These are phyloP conservation scores for Candida pseudoglaebosa DNA, from an alignment of 805 yeast genomes.

Conservation along the genomic window DNA sequence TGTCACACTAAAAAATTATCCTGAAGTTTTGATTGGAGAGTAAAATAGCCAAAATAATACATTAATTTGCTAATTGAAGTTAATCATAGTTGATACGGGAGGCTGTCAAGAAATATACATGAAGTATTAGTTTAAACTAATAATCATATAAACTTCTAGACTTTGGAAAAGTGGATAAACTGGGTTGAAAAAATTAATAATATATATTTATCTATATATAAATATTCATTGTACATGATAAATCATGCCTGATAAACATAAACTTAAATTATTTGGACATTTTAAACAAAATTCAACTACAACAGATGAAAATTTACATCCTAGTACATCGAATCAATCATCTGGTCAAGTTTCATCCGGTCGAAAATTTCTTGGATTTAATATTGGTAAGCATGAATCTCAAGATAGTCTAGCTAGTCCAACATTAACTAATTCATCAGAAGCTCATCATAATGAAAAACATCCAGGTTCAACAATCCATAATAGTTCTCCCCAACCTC, in stretches of 20 bases:
- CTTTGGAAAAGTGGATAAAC: no score
- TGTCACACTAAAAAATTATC: not conserved
- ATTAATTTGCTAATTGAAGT: no score
- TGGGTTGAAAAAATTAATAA: not conserved
- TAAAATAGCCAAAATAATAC: no score
- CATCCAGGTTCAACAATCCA: constrained; percentile 6
- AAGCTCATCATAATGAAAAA: constrained; percentile 17
- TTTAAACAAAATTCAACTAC: constrained; percentile 26
- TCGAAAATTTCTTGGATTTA: constrained; percentile 37
- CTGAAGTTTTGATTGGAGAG: not conserved
- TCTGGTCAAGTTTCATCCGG: constrained; percentile 5
- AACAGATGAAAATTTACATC: constrained; percentile 22
- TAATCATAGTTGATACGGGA: no score
- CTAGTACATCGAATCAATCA: constrained; percentile 30
- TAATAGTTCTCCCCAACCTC: constrained; percentile 3
- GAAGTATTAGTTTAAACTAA: not conserved
- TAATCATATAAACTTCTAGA: not conserved
- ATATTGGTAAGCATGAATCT: constrained; percentile 40
- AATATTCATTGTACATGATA: not conserved
- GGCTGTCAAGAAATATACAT: not conserved
- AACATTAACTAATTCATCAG: constrained; percentile 29
- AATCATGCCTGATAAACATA: constrained; percentile 42
- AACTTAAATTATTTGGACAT: constrained; percentile 37
- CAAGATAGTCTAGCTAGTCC: constrained; percentile 34
- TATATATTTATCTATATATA: no score